Percentiles rank a stretch among this genome's conserved stretches.
phyloP scores from a whole-genome alignment of 768 basidiomycete species.

The Phlebiopsis flavidoalba region DNA sequence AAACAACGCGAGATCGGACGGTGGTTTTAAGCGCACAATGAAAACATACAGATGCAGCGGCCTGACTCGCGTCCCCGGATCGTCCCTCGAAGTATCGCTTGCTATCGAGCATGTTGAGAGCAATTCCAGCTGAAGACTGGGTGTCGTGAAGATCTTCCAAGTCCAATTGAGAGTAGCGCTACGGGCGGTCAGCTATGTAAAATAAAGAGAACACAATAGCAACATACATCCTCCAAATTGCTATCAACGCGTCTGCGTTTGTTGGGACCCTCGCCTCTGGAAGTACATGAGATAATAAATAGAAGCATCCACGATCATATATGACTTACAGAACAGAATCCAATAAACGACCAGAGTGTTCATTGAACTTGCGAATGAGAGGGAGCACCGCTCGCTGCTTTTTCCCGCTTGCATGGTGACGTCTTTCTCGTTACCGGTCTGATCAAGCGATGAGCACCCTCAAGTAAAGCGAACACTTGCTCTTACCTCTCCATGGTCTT shows the following conservation, averaged over 20 bases:
- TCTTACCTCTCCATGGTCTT: constrained; percentile 83
- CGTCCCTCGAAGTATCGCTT: constrained; percentile 79
- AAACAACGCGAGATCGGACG: background rate
- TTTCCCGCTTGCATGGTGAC: constrained; percentile 94
- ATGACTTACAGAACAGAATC: constrained; percentile 67
- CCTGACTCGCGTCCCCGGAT: constrained; percentile 13
- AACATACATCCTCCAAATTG: constrained; percentile 35
- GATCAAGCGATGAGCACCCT: background rate
- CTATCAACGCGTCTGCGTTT: constrained; percentile 56
- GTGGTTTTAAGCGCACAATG: constrained; percentile 23
- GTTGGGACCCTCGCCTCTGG: constrained; percentile 50
- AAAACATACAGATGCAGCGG: constrained; percentile 18
- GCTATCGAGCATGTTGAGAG: constrained; percentile 83
- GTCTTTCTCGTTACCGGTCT: constrained; percentile 90
- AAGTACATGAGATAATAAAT: constrained; percentile 18
- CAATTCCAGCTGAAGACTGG: constrained; percentile 59
- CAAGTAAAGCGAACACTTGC: background rate
- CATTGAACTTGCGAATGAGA: constrained; percentile 94
- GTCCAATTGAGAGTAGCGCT: constrained; percentile 60
- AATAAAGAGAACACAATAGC: background rate
- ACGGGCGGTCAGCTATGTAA: background rate
- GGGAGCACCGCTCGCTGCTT: constrained; percentile 84
- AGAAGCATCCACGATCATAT: constrained; percentile 4
- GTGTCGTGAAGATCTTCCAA: constrained; percentile 80
- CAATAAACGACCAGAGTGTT: constrained; percentile 88